A percentile compares a stretch with the other conserved stretches of the same genome.
Conservation (phyloP, 2,329 filamentous ascomycete species). For the Hymenoscyphus salicellus region DNA sequence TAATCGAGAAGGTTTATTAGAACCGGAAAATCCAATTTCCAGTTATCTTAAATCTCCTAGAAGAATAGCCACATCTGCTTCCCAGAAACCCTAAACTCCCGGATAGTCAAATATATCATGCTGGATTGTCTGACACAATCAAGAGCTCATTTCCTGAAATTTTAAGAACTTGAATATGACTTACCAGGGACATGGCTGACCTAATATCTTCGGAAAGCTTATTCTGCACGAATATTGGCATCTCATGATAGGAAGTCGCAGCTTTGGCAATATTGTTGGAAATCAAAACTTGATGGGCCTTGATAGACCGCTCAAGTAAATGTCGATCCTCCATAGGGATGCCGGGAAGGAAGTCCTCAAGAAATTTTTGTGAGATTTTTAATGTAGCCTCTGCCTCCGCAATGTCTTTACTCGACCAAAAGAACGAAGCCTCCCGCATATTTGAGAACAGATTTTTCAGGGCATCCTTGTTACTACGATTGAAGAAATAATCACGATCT, state of each 20-base stretch:
- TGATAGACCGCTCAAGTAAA: constrained; percentile 63
- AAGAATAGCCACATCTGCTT: no score
- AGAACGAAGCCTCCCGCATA: constrained; percentile 79
- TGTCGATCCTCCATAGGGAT: constrained; percentile 60
- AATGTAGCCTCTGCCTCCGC: constrained; percentile 63
- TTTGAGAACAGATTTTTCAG: constrained; percentile 72
- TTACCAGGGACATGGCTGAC: constrained; percentile 62
- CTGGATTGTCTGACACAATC: no score
- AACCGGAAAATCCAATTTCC: no score
- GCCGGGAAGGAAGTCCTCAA: constrained; percentile 57
- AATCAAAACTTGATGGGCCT: constrained; percentile 58
- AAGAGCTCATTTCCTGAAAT: no score
- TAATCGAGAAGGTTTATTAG: no score
- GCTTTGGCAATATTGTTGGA: constrained; percentile 61
- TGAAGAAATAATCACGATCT: constrained; percentile 86
- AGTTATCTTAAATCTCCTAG: no score
- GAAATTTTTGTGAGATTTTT: constrained; percentile 64
- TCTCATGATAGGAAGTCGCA: constrained; percentile 69
- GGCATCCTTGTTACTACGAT: constrained; percentile 66
- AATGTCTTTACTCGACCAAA: constrained; percentile 69
- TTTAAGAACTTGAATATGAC: no score
- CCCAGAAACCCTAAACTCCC: no score
- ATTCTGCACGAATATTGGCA: constrained; percentile 68
- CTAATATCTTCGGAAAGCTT: constrained; percentile 60
- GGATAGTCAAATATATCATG: no score